These are phyloP conservation scores for Ceratobasidium sp. DNA, from an alignment of 1,284 basidiomycete species.

Conservation along the genomic window DNA sequence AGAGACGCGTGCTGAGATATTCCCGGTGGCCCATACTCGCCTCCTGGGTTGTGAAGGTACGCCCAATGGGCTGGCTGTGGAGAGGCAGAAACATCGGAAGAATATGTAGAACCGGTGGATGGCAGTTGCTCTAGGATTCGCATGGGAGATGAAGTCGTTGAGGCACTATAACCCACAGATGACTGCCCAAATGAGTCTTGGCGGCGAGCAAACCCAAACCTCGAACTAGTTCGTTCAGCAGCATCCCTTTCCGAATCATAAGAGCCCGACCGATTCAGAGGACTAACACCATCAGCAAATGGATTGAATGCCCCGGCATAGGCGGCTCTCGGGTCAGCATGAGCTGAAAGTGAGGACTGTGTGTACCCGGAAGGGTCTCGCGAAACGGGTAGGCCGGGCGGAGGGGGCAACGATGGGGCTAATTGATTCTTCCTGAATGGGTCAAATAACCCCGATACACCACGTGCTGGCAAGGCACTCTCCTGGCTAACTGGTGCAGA, in stretches of 20 bases:
- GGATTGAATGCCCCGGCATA: constrained; percentile 68
- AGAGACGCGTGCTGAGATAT: constrained; percentile 36
- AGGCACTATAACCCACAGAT: constrained; percentile 61
- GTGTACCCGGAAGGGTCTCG: constrained; percentile 22
- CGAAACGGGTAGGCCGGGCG: constrained; percentile 47
- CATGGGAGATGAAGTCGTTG: constrained; percentile 47
- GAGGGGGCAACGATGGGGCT: constrained; percentile 59
- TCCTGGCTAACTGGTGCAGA: constrained; percentile 22
- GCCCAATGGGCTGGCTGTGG: constrained; percentile 45
- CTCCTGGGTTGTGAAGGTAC: constrained; percentile 29
- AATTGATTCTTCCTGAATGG: constrained; percentile 60
- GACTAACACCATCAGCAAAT: constrained; percentile 69
- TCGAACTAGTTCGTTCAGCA: constrained; percentile 65
- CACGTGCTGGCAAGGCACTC: constrained; percentile 54
- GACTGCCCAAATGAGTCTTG: constrained; percentile 59
- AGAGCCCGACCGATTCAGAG: constrained; percentile 30
- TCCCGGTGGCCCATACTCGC: constrained; percentile 43
- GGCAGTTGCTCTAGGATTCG: constrained; percentile 40
- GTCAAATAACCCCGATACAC: constrained; percentile 62
- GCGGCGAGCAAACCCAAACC: constrained; percentile 86
- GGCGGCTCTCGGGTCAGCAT: constrained; percentile 21
- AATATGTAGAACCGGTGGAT: constrained; percentile 30
- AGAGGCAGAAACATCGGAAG: constrained; percentile 44
- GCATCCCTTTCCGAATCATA: constrained; percentile 58
- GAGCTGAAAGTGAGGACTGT: constrained; percentile 1